Evolutionary conservation across 2,329 filamentous ascomycete genomes (phyloP), one percentile per base, ranked within the genome.

Genomic region (Trichoderma asperellum): DNA sequence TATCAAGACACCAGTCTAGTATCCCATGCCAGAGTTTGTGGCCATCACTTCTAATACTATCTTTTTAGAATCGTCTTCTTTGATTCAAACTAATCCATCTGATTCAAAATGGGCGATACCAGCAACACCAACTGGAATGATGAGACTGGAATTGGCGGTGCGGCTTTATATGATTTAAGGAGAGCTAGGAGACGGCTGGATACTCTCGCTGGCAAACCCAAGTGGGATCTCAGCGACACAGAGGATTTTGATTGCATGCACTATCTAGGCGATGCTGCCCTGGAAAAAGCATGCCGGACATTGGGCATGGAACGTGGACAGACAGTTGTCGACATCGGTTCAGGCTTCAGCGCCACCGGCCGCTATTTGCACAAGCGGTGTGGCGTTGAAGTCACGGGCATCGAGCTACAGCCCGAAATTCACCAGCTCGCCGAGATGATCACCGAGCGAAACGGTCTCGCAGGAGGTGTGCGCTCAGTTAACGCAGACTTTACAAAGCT

Each of bases 201-300:
- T 12, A 24, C 49, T 24, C 61, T 64, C 6, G 16, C 34, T 21
- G 34, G 18, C 24, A 64, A 64, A 21, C 61, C 34, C 34, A 64
- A 52, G 18, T 64, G 61, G 61, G 49, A 64, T 35, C 61, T 64
- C 61, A 24, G 24, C 6, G 61, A 64, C 49, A 64, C 61, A 16
- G 61, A 49, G 10, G 61, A 55, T 37, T 64, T 64, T n/a, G 61
- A 64, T 24, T 64, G 61, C 49, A 64, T 64, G 61, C 61, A 64
- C 61, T 64, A 64, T 24, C n/a, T 56, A 12, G 61, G 61, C 24
- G 52, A 64, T 16, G 2, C 16, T 16, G 61, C 61, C 32, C 29
- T 64, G 49, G 61, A 64, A 2, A 56, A 64, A 11, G 61, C 61
- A 24, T 18, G 32, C 24, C 24, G 21, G 21, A 29, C 34, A 1